Conservation (phyloP, 495 filamentous ascomycete species). For the Xylona heveae region DNA sequence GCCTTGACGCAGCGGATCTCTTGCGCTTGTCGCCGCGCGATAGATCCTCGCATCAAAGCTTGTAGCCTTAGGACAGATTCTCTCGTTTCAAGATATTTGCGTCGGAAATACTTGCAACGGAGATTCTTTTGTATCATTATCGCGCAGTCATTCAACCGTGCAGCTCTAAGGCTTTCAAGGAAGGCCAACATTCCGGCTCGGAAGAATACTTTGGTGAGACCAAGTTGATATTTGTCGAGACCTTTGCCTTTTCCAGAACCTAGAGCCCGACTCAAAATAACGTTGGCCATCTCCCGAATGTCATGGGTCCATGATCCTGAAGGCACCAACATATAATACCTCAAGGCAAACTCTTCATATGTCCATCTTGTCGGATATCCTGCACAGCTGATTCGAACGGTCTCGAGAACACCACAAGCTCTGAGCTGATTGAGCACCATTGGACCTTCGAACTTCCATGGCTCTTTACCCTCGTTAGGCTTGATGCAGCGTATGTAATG, state of each 20-base stretch:
- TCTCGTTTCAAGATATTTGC: conserved; percentile 74
- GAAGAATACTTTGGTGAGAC: conserved; percentile 98
- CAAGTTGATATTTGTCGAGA: conserved; percentile 87
- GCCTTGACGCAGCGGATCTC: conserved; percentile 67
- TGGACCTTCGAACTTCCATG: conserved; percentile 97
- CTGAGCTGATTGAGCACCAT: conserved; percentile 97
- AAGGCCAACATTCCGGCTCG: conserved; percentile 96
- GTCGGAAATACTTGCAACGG: conserved; percentile 82
- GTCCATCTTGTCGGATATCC: conserved; percentile 98
- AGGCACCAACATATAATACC: conserved; percentile 96
- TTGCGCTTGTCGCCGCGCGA: conserved; percentile 56
- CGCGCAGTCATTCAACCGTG: conserved; percentile 76
- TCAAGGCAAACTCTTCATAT: conserved; percentile 92
- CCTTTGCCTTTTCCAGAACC: conserved; percentile 53
- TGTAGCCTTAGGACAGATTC: conserved; percentile 64
- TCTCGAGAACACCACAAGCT: conserved; percentile 97
- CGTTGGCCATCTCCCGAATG: conserved; percentile 80
- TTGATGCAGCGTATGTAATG: conserved; percentile 99
- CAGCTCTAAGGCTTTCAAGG: conserved; percentile 82
- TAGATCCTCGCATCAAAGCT: conserved; percentile 45
- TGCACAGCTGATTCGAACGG: conserved; percentile 91
- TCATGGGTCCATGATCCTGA: conserved; percentile 83
- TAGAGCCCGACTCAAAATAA: conserved; percentile 77
- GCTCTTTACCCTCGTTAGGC: conserved; percentile 88
- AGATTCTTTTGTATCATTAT: conserved; percentile 99